phyloP scores from a whole-genome alignment of 2,329 filamentous ascomycete species.

The Scedosporium boydii region DNA sequence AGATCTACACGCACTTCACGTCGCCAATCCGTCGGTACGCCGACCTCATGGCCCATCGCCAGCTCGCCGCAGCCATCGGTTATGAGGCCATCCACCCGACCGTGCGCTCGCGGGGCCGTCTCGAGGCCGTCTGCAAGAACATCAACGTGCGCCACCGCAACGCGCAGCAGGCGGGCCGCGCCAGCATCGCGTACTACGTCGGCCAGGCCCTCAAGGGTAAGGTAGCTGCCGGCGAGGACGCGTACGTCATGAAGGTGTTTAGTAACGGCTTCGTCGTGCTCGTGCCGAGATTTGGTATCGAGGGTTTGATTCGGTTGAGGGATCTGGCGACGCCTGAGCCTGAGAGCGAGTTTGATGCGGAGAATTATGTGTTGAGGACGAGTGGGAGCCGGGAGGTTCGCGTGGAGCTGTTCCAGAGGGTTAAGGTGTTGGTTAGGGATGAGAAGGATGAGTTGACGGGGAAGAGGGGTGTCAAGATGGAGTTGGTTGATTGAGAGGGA shows the following conservation, averaged over 20 bases:
- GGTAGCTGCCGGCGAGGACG: slow-evolving; percentile 70
- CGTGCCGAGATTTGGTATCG: slow-evolving; percentile 90
- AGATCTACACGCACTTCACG: slow-evolving; percentile 98
- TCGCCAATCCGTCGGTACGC: slow-evolving; percentile 95
- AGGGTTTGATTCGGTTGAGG: slow-evolving; percentile 76
- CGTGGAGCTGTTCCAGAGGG: slow-evolving; percentile 86
- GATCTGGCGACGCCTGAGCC: slow-evolving; percentile 74
- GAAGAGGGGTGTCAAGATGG: slow-evolving; percentile 82
- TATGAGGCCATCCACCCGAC: slow-evolving; percentile 81
- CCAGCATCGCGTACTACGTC: slow-evolving; percentile 95
- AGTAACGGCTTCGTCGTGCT: slow-evolving; percentile 96
- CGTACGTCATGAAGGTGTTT: slow-evolving; percentile 95
- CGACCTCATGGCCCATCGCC: slow-evolving; percentile 88
- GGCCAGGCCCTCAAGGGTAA: slow-evolving; percentile 83
- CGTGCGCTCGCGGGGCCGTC: slow-evolving; percentile 69
- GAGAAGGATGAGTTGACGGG: slow-evolving; percentile 93
- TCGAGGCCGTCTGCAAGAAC: slow-evolving; percentile 94
- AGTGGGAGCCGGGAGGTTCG: slow-evolving; percentile 43
- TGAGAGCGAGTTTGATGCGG: slow-evolving; percentile 73
- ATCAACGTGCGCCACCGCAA: slow-evolving; percentile 97
- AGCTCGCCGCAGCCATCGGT: slow-evolving; percentile 89
- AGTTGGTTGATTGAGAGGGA: slow-evolving; percentile 35
- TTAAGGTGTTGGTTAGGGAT: slow-evolving; percentile 80
- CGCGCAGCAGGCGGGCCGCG: slow-evolving; percentile 87
- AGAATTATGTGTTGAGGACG: slow-evolving; percentile 67